Conservation (phyloP, 1,284 basidiomycete species). For the Tilletia indica region DNA sequence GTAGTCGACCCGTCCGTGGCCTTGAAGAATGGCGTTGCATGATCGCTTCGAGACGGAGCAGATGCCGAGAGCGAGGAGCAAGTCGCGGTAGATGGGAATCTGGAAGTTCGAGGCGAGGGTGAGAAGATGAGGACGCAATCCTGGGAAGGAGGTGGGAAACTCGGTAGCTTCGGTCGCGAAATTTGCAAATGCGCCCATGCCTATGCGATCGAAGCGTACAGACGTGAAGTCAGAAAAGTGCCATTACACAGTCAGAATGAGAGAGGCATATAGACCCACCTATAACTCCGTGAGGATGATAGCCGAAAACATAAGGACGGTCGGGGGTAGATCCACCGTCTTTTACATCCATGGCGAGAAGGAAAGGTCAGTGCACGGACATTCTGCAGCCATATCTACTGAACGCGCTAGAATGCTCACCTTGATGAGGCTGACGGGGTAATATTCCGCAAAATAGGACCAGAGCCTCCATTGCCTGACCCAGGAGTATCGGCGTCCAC, state of each 20-base stretch:
- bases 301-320: conserved; percentile 84
- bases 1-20: not conserved
- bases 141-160: conserved; percentile 87
- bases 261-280: not conserved
- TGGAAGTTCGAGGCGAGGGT: conserved; percentile 83
- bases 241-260: not conserved
- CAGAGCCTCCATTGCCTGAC: conserved; percentile 72
- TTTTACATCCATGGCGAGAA: conserved; percentile 34
- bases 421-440: conserved; percentile 66
- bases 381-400: not conserved
- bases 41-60: conserved; percentile 86
- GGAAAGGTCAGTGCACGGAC: not conserved
- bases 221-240: not conserved
- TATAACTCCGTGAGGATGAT: conserved; percentile 24
- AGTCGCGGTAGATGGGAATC: conserved; percentile 88
- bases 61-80: conserved; percentile 72
- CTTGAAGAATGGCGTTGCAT: conserved; percentile 79
- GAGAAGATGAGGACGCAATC: conserved; percentile 85
- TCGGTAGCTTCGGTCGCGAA: conserved; percentile 93
- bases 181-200: conserved; percentile 78
- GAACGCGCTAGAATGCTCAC: conserved; percentile 17
- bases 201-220: conserved; percentile 29
- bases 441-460: conserved; percentile 85
- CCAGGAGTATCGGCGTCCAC: conserved; percentile 76
- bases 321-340: conserved; percentile 76